Percentiles rank a stretch among this genome's conserved stretches.
Conservation (phyloP, 2,329 filamentous ascomycete genomes). For the Dryadomyces quercivorus region DNA sequence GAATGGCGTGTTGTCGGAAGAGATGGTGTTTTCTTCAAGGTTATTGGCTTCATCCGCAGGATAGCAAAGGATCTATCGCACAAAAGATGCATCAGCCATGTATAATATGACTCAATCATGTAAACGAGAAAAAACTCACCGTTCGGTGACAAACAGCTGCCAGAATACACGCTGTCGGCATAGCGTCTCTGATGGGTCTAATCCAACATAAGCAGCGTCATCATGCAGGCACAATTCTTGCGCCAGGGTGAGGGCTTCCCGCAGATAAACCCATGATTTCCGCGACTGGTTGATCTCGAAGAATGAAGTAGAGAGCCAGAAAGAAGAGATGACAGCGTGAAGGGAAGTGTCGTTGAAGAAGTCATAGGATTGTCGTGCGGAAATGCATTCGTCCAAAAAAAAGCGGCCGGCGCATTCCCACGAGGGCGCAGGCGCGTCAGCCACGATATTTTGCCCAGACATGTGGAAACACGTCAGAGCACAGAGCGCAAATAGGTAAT, state of each 20-base stretch:
- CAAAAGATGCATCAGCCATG: neutral
- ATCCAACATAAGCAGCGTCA: constrained; percentile 38
- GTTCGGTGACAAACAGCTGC: constrained; percentile 50
- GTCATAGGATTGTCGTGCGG: constrained; percentile 42
- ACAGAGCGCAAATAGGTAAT: constrained; percentile 43
- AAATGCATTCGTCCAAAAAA: constrained; percentile 45
- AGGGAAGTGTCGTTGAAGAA: constrained; percentile 43
- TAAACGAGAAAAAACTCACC: constrained; percentile 21
- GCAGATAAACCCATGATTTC: constrained; percentile 50
- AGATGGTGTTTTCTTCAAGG: constrained; percentile 45
- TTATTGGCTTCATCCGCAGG: constrained; percentile 50
- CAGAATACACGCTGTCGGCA: constrained; percentile 46
- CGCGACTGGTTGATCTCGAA: constrained; percentile 49
- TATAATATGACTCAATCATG: too few relatives aligned
- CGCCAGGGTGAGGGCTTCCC: constrained; percentile 48
- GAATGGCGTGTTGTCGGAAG: constrained; percentile 38
- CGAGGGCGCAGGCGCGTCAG: constrained; percentile 24
- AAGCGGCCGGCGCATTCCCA: constrained; percentile 40
- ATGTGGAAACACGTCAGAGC: constrained; percentile 40
- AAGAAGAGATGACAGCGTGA: constrained; percentile 47
- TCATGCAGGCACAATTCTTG: constrained; percentile 47
- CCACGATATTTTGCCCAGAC: constrained; percentile 29
- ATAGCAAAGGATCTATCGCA: constrained; percentile 46
- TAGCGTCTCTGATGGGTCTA: constrained; percentile 36
- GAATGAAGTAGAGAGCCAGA: constrained; percentile 47